A percentile compares a stretch with the other conserved stretches of the same genome.
phyloP scores from a whole-genome alignment of 495 filamentous ascomycete species.

The Aspergillus sparsus region DNA sequence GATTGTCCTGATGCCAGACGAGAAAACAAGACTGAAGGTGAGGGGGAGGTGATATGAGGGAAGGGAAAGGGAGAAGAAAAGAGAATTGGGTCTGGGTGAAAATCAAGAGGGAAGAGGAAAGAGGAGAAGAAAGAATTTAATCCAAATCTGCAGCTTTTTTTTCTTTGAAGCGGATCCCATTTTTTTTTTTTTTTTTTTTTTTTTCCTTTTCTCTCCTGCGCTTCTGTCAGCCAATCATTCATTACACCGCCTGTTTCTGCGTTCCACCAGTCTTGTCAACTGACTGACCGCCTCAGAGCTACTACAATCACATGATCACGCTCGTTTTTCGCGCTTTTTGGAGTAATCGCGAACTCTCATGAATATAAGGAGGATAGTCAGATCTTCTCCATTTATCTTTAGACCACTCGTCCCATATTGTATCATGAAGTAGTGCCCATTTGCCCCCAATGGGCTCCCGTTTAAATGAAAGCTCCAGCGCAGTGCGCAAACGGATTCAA shows the following conservation, averaged over 20 bases:
- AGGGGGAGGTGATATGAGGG: conserved; percentile 20
- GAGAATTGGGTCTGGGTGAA: background rate
- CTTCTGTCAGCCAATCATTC: conserved; percentile 9
- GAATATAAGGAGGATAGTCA: background rate
- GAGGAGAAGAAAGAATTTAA: conserved; percentile 13
- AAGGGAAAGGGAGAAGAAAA: conserved; percentile 21
- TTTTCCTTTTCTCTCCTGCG: conserved; percentile 16
- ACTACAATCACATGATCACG: conserved; percentile 20
- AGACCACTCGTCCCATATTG: conserved; percentile 14
- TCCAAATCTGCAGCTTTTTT: conserved; percentile 23
- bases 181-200: conserved; percentile 28
- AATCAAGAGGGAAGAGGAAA: conserved; percentile 10
- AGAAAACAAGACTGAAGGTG: conserved; percentile 14
- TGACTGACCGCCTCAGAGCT: conserved; percentile 22
- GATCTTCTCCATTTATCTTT: background rate
- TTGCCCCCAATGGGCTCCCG: conserved; percentile 72
- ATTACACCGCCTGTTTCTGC: conserved; percentile 31
- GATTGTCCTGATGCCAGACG: conserved; percentile 22
- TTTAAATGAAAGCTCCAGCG: conserved; percentile 72
- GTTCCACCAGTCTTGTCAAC: background rate
- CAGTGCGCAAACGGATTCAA: conserved; percentile 82
- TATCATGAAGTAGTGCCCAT: conserved; percentile 25
- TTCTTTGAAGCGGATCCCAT: conserved; percentile 20
- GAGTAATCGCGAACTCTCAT: background rate
- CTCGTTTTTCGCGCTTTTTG: conserved; percentile 28